A percentile compares a stretch with the other conserved stretches of the same genome.
Conservation (phyloP, 2,329 filamentous ascomycete genomes). For the Onygenales sp. region DNA sequence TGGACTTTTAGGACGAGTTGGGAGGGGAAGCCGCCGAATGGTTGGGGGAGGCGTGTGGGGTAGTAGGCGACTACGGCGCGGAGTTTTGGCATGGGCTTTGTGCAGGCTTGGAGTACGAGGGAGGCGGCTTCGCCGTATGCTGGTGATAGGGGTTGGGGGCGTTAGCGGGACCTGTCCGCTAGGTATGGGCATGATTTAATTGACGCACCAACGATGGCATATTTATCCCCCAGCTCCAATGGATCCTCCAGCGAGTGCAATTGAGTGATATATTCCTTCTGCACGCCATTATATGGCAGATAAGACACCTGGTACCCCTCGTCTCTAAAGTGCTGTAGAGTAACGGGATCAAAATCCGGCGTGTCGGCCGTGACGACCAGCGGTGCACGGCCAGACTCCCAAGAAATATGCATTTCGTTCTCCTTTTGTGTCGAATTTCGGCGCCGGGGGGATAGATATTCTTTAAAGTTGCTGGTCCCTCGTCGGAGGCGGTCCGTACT, state of each 20-base stretch:
- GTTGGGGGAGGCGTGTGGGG: slow-evolving; percentile 47
- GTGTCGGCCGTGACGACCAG: slow-evolving; percentile 10
- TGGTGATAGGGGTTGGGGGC: slow-evolving; percentile 17
- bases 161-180: neutral
- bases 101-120: slow-evolving; percentile 48
- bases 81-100: slow-evolving; percentile 48
- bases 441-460: neutral
- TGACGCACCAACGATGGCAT: slow-evolving; percentile 42
- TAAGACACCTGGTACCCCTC: slow-evolving; percentile 54
- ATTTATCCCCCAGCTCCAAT: slow-evolving; percentile 49
- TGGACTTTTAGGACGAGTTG: slow-evolving; percentile 46
- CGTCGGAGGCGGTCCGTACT: neutral
- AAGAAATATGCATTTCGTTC: neutral
- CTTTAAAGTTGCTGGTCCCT: neutral
- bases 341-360: slow-evolving; percentile 5
- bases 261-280: slow-evolving; percentile 42
- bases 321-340: slow-evolving; percentile 17
- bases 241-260: slow-evolving; percentile 44
- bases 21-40: slow-evolving; percentile 26
- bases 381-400: neutral
- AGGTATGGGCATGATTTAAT: neutral
- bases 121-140: slow-evolving; percentile 56
- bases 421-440: neutral
- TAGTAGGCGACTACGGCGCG: slow-evolving; percentile 56
- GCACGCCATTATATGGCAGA: slow-evolving; percentile 42